Evolutionary conservation across 495 filamentous ascomycete species (phyloP), one percentile per base, ranked within the genome.

Genomic region (Parmelia sp.): DNA sequence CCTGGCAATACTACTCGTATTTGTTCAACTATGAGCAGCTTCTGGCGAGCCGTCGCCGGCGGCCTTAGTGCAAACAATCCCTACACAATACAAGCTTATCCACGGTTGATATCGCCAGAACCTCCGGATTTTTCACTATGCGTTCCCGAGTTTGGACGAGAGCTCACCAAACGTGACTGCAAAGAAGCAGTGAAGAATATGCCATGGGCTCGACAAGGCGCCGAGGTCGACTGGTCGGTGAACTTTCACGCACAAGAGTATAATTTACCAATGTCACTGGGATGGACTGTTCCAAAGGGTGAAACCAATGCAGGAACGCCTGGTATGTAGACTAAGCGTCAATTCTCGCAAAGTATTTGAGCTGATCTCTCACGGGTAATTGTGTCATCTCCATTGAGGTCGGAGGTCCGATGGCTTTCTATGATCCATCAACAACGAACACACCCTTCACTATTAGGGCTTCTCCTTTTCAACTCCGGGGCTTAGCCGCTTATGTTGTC

Each of bases 111-210:
- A 31, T 0, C 3, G 7, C 57, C 57, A 1, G 14, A 5, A 31
- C 4, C 33, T 39, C 57, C 57, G 4, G 57, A 59, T 9, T 59
- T 17, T n/a, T 14, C 36, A 40, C 36, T 17, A 27, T 59, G 57
- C 40, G 57, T 40, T 17, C 36, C 57, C 33, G 40, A 45, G 27
- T 59, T 4, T 25, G 57, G 57, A 31, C 36, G 36, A 42, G 40
- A 59, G 4, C 11, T 59, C 23, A 14, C 36, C 23, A 59, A 39
- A n/a, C 11, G 25, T 4, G 57, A 59, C 36, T 59, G 57, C 19
- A 59, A 59, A 45, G 36, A 45, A 33, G 57, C 57, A 59, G 57
- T 59, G 36, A 45, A 39, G 40, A 40, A 39, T 59, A 59, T 59
- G 57, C 57, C 57, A 19, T 45, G 57, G 40, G 35, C 35, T 19